Evolutionary conservation across 2,329 filamentous ascomycete species (phyloP).

Genomic region (Penicillium sumatraense): DNA sequence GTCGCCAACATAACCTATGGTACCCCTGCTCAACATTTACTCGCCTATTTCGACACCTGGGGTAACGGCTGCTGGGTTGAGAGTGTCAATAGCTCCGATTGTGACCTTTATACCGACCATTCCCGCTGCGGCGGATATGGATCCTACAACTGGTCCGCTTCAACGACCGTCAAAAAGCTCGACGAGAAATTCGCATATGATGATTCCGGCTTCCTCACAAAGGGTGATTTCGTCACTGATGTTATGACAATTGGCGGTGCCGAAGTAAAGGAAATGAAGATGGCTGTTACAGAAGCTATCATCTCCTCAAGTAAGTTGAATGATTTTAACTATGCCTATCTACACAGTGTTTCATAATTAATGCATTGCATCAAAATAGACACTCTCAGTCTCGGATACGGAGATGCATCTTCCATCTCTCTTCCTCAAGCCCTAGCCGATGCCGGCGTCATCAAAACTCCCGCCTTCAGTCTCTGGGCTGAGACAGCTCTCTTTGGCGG

Average conservation of each 20-base stretch:
- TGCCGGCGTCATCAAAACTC: conserved; percentile 9
- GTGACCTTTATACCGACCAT: not conserved
- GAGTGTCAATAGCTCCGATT: not conserved
- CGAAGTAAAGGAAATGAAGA: conserved; percentile 9
- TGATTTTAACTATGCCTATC: no score
- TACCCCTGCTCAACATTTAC: conserved; percentile 2
- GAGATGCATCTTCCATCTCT: conserved; percentile 10
- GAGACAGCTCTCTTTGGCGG: conserved; percentile 11
- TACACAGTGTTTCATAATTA: not conserved
- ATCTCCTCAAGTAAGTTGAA: conserved; percentile 3
- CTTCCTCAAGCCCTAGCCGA: conserved; percentile 12
- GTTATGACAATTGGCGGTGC: conserved; percentile 2
- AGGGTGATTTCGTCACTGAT: conserved; percentile 8
- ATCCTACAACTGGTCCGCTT: conserved; percentile 7
- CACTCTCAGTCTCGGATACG: conserved; percentile 3
- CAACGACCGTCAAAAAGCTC: conserved; percentile 3
- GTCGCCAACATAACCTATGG: conserved; percentile 5
- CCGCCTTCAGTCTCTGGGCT: conserved; percentile 11
- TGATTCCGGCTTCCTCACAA: not conserved
- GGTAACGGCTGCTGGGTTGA: conserved; percentile 7
- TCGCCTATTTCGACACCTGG: not conserved
- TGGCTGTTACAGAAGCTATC: not conserved
- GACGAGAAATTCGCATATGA: not conserved
- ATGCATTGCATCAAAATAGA: not conserved
- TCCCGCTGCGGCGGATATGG: not conserved